Conservation (phyloP, 2,329 filamentous ascomycete species). For the Fusarium sp. region DNA sequence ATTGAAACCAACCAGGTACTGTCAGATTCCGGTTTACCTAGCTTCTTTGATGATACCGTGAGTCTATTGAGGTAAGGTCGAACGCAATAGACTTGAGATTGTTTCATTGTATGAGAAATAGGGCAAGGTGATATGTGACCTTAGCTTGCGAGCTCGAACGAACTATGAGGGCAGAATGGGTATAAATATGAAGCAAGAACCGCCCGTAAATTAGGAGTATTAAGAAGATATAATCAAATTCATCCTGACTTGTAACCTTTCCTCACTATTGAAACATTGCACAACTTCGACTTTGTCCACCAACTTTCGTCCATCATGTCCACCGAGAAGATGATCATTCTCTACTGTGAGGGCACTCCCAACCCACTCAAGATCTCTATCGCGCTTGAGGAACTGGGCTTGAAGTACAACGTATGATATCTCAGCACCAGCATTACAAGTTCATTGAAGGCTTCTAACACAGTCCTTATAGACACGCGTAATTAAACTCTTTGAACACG, state of each 20-base stretch:
- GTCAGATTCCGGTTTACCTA: neutral
- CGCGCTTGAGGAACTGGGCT: constrained; percentile 81
- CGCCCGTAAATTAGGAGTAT: neutral
- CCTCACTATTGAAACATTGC: neutral
- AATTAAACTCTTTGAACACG: constrained; percentile 76
- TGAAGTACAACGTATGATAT: constrained; percentile 74
- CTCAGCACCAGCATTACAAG: neutral
- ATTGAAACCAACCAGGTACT: neutral
- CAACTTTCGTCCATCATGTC: neutral
- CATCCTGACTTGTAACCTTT: neutral
- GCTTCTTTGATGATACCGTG: neutral
- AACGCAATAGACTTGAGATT: neutral
- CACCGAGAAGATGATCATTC: constrained; percentile 66
- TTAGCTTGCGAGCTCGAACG: neutral
- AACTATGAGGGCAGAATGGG: neutral
- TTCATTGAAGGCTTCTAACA: neutral
- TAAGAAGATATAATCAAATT: neutral
- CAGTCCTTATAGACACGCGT: constrained; percentile 56
- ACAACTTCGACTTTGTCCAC: neutral
- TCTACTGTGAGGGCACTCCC: constrained; percentile 85
- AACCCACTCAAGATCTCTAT: constrained; percentile 93
- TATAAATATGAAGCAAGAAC: constrained; percentile 10
- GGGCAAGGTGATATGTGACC: neutral
- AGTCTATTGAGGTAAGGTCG: neutral
- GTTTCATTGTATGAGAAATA: neutral